Evolutionary conservation across 2,329 filamentous ascomycete species (phyloP).

Genomic region (Botrytis paeoniae): DNA sequence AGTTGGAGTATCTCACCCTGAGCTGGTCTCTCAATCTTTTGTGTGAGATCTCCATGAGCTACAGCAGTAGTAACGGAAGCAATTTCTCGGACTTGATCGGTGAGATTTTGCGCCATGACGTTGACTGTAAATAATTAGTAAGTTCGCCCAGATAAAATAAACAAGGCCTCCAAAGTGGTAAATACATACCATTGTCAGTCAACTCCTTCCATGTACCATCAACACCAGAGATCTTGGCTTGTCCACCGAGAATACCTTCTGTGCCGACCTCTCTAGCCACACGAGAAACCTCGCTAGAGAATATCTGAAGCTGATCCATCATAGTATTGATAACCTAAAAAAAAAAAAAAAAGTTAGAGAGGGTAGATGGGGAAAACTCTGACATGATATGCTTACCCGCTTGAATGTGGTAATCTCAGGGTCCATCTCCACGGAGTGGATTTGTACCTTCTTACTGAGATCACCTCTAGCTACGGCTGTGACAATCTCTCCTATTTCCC

Average conservation of each 20-base stretch:
- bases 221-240: slow-evolving; percentile 89
- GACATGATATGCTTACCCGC: slow-evolving; percentile 54
- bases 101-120: slow-evolving; percentile 80
- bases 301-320: slow-evolving; percentile 97
- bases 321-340: slow-evolving; percentile 79
- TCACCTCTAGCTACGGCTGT: slow-evolving; percentile 94
- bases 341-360: slow-evolving; percentile 2
- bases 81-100: slow-evolving; percentile 81
- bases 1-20: slow-evolving; percentile 79
- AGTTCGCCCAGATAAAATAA: background rate
- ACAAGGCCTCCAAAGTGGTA: background rate
- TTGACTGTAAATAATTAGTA: slow-evolving; percentile 54
- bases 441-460: slow-evolving; percentile 92
- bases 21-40: slow-evolving; percentile 79
- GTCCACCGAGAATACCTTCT: slow-evolving; percentile 88
- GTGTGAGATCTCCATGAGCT: slow-evolving; percentile 76
- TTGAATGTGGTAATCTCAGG: slow-evolving; percentile 98
- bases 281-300: slow-evolving; percentile 92
- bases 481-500: slow-evolving; percentile 96
- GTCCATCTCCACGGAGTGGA: slow-evolving; percentile 95
- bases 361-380: background rate
- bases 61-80: slow-evolving; percentile 81
- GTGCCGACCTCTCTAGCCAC: slow-evolving; percentile 95
- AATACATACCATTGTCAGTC: slow-evolving; percentile 69
- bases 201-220: slow-evolving; percentile 98